Percentiles rank a stretch among this genome's conserved stretches.
phyloP scores from a whole-genome alignment of 2,329 filamentous ascomycete genomes.

The Exserohilum rostratum region DNA sequence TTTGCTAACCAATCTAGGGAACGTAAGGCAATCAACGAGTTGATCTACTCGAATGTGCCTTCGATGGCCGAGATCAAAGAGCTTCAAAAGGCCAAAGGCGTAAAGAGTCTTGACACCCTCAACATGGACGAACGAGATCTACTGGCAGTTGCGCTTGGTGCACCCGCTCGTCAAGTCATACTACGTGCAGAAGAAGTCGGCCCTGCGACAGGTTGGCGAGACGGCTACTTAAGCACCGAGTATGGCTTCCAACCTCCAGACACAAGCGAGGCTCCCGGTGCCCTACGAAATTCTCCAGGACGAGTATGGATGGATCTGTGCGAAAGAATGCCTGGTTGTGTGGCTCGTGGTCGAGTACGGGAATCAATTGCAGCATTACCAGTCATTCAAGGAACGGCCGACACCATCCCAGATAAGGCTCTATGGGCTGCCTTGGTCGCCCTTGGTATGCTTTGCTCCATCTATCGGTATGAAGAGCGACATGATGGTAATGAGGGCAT shows the following conservation, averaged over 20 bases:
- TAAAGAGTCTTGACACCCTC: slow-evolving; percentile 57
- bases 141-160: slow-evolving; percentile 60
- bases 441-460: slow-evolving; percentile 61
- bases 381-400: slow-evolving; percentile 56
- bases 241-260: slow-evolving; percentile 61
- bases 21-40: slow-evolving; percentile 35
- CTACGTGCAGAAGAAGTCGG: slow-evolving; percentile 61
- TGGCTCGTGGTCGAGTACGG: slow-evolving; percentile 58
- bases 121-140: slow-evolving; percentile 57
- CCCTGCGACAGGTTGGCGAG: slow-evolving; percentile 58
- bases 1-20: slow-evolving; percentile 20
- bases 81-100: slow-evolving; percentile 35
- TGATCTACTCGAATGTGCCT: slow-evolving; percentile 33
- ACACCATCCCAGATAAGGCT: slow-evolving; percentile 59
- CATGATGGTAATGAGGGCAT: slow-evolving; percentile 61
- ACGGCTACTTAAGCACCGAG: slow-evolving; percentile 59
- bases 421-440: slow-evolving; percentile 61
- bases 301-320: slow-evolving; percentile 63
- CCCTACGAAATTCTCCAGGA: slow-evolving; percentile 56
- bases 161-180: slow-evolving; percentile 62
- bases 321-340: slow-evolving; percentile 60
- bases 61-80: slow-evolving; percentile 36
- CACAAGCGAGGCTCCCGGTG: slow-evolving; percentile 57
- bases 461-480: slow-evolving; percentile 61
- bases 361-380: slow-evolving; percentile 58